Evolutionary conservation across 306 rosid genomes (phyloP).

Genomic region (Dicorynia guianensis): DNA sequence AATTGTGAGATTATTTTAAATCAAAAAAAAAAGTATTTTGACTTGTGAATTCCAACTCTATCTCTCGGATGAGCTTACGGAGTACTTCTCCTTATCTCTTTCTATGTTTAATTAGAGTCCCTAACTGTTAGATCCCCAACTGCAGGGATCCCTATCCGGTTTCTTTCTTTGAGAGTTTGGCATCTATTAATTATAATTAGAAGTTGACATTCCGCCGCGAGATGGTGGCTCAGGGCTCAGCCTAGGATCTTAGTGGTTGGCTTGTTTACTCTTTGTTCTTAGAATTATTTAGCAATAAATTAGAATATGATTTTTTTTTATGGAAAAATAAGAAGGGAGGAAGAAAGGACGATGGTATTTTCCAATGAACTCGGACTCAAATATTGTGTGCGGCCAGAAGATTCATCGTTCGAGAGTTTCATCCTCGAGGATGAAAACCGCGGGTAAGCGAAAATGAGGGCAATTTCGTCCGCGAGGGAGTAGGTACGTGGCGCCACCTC

Average conservation of each 20-base stretch:
- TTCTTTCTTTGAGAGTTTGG: too few species aligned
- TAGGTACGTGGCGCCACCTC: conserved; percentile 17
- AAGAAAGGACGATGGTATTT: neutral
- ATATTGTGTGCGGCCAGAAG: neutral
- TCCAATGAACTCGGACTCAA: conserved; percentile 25
- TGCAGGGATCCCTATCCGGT: too few species aligned
- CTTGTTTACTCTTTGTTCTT: conserved; percentile 25
- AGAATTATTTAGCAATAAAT: neutral
- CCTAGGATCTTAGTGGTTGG: neutral
- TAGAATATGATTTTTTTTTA: neutral
- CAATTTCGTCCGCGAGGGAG: conserved; percentile 32
- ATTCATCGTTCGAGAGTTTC: neutral
- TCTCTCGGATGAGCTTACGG: too few species aligned
- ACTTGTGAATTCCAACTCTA: too few species aligned
- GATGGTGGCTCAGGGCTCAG: conserved; percentile 26
- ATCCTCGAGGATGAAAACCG: conserved; percentile 1
- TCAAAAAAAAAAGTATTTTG: too few species aligned
- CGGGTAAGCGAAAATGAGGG: conserved; percentile 5
- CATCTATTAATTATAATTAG: too few species aligned
- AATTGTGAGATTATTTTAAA: too few species aligned
- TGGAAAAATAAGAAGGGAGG: too few species aligned
- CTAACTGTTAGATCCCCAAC: too few species aligned
- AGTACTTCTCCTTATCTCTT: too few species aligned
- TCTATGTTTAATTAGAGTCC: too few species aligned
- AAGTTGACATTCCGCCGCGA: neutral